Conservation (phyloP, 1,284 basidiomycete species). For the Uromyces viciae-fabae region DNA sequence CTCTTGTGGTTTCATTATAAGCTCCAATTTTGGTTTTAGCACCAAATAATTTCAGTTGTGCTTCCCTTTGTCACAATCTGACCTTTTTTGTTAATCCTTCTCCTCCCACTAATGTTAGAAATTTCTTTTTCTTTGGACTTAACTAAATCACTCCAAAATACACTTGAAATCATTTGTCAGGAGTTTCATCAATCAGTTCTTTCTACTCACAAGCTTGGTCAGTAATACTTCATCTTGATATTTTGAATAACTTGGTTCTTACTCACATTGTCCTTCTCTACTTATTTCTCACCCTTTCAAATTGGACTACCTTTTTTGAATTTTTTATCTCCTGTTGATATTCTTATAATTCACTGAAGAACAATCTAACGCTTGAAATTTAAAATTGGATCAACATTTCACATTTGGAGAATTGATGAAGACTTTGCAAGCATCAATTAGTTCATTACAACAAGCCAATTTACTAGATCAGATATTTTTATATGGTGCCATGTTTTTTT, state of each 20-base stretch:
- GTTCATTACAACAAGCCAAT: slow-evolving; percentile 78
- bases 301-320: neutral
- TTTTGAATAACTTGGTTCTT: neutral
- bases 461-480: slow-evolving; percentile 85
- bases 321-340: neutral
- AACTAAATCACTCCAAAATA: slow-evolving; percentile 76
- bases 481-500: slow-evolving; percentile 71
- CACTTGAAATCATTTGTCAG: slow-evolving; percentile 76
- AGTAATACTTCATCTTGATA: slow-evolving; percentile 49
- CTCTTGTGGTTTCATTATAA: neutral
- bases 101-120: neutral
- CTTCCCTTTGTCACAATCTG: neutral
- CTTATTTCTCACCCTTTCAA: slow-evolving; percentile 13
- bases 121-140: slow-evolving; percentile 83
- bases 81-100: neutral
- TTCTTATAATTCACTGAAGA: too few relatives aligned
- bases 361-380: slow-evolving; percentile 70
- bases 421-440: slow-evolving; percentile 75
- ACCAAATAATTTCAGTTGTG: neutral
- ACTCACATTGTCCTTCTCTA: neutral
- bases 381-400: slow-evolving; percentile 74
- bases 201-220: slow-evolving; percentile 77
- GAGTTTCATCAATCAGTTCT: slow-evolving; percentile 84
- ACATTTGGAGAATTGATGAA: slow-evolving; percentile 68
- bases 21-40: slow-evolving; percentile 32